phyloP scores from a whole-genome alignment of 164 flowering plant species.

The Aristolochia californica region DNA sequence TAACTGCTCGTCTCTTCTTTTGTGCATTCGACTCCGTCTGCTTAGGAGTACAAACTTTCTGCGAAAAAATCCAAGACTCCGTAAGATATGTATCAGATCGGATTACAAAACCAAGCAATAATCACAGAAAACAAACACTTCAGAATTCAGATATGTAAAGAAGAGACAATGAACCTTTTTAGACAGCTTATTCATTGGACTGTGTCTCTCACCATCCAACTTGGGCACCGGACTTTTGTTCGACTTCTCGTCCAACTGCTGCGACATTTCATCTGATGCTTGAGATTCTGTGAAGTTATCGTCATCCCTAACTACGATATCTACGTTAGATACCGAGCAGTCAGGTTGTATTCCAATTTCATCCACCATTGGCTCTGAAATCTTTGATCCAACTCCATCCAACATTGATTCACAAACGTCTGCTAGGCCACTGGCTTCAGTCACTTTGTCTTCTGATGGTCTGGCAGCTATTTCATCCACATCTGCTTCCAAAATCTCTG shows the following conservation, averaged over 20 bases:
- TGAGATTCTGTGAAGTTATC: not conserved
- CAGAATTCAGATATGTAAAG: not conserved
- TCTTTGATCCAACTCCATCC: too few species aligned
- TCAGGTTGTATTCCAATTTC: too few species aligned
- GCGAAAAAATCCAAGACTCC: conserved; percentile 1
- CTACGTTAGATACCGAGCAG: conserved; percentile 13
- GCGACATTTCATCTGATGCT: conserved; percentile 3
- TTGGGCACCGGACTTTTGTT: conserved; percentile 8
- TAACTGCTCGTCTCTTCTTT: conserved; percentile 23
- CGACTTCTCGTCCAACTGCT: conserved; percentile 8
- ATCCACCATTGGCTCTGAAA: too few species aligned
- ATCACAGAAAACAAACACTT: not conserved
- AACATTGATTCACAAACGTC: too few species aligned
- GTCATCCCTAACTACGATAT: conserved; percentile 17
- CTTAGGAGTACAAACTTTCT: conserved; percentile 19
- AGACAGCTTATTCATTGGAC: conserved; percentile 21
- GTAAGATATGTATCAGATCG: too few species aligned
- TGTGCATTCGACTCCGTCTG: conserved; percentile 22
- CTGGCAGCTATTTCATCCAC: conserved; percentile 13
- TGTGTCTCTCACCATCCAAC: conserved; percentile 18
- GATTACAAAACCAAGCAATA: too few species aligned
- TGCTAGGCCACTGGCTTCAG: too few species aligned
- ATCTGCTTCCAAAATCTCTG: too few species aligned
- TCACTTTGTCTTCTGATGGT: conserved; percentile 10
- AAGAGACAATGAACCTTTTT: conserved; percentile 31